Evolutionary conservation across 352 stramenopile genomes (phyloP).

Genomic region (Detonula confervacea): DNA sequence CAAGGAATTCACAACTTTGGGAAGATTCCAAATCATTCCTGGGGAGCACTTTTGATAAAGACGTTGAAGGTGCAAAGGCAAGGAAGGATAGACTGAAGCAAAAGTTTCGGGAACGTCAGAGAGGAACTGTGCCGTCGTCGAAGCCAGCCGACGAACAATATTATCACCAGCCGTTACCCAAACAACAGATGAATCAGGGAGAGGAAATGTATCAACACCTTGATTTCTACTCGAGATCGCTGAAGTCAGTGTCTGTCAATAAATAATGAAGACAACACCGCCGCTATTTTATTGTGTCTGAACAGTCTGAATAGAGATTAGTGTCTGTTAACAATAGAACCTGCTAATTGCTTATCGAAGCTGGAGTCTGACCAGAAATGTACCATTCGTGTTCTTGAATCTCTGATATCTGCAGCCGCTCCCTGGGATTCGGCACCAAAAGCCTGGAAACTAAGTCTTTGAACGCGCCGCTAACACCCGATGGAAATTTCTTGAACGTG

Average conservation of each 20-base stretch:
- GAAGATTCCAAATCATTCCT: conserved; percentile 62
- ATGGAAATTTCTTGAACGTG: conserved; percentile 92
- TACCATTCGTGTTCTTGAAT: conserved; percentile 81
- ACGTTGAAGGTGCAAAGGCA: conserved; percentile 33
- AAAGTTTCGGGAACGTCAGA: conserved; percentile 75
- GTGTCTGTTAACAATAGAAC: no score
- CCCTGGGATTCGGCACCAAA: conserved; percentile 91
- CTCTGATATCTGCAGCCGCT: conserved; percentile 88
- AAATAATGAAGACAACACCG: not conserved
- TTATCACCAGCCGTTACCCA: not conserved
- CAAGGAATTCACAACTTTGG: conserved; percentile 46
- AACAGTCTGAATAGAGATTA: no score
- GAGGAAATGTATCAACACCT: conserved; percentile 78
- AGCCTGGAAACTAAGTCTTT: conserved; percentile 81
- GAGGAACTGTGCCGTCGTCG: conserved; percentile 15
- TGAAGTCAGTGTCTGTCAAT: conserved; percentile 51
- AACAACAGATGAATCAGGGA: conserved; percentile 44
- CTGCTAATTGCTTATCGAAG: not conserved
- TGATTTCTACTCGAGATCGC: conserved; percentile 72
- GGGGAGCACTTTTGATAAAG: conserved; percentile 56
- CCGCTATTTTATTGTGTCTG: no score
- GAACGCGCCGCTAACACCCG: conserved; percentile 53
- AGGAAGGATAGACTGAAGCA: conserved; percentile 63
- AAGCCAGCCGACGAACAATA: not conserved
- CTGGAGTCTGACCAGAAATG: not conserved